Conservation (phyloP, 768 basidiomycete species). For the Dictyophora rubrovolvata region DNA sequence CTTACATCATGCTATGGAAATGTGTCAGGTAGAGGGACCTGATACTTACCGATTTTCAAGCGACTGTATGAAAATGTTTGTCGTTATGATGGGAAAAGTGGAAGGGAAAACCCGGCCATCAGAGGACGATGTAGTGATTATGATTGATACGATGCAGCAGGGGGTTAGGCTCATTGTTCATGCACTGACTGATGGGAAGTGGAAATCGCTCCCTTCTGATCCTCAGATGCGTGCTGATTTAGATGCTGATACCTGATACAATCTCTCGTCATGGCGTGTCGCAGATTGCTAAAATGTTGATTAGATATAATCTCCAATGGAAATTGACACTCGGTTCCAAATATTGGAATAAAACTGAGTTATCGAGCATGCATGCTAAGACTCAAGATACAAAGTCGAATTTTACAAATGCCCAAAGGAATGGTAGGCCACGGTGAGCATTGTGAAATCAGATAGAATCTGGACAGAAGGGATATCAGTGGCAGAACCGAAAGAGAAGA, state of each 20-base stretch:
- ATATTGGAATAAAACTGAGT: too few relatives aligned
- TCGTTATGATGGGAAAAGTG: constrained; percentile 3
- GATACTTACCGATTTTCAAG: background rate
- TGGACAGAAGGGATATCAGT: too few relatives aligned
- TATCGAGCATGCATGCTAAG: too few relatives aligned
- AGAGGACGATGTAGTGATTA: background rate
- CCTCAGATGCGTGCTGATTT: constrained; percentile 2
- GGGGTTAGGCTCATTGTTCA: background rate
- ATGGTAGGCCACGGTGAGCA: too few relatives aligned
- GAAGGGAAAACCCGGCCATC: background rate
- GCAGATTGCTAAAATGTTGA: too few relatives aligned
- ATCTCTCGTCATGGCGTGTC: too few relatives aligned
- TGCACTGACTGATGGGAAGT: background rate
- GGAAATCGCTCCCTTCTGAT: constrained; percentile 3
- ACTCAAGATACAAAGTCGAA: too few relatives aligned
- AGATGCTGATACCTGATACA: background rate
- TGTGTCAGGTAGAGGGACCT: background rate
- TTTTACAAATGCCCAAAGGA: too few relatives aligned
- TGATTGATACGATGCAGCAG: background rate
- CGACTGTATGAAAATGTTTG: background rate
- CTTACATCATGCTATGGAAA: background rate
- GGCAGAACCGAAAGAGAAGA: too few relatives aligned
- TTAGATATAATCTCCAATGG: too few relatives aligned
- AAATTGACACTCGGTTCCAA: too few relatives aligned
- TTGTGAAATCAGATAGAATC: too few relatives aligned